phyloP scores from a whole-genome alignment of 179 eudicot species.

The Silene vulgaris region DNA sequence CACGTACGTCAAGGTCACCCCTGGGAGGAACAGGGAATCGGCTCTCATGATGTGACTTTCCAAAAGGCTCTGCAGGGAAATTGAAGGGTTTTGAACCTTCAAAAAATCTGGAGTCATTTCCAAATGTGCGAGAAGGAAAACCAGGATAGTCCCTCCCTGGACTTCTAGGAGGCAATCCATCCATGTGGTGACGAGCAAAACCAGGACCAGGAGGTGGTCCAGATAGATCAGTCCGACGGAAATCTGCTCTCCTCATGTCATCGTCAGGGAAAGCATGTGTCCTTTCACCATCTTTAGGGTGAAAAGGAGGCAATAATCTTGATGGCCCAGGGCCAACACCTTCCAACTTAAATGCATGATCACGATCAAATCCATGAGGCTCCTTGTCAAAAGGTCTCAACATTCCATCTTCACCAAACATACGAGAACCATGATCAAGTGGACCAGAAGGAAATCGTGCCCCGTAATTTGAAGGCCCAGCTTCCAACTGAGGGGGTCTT shows the following conservation, averaged over 20 bases:
- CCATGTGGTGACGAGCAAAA: constrained; percentile 56
- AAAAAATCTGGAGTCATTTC: constrained; percentile 47
- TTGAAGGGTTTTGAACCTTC: constrained; percentile 41
- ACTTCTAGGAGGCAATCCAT: constrained; percentile 50
- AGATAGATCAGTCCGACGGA: neutral
- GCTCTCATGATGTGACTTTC: constrained; percentile 39
- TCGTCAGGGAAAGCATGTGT: neutral
- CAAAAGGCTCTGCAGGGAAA: constrained; percentile 42
- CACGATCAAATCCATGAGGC: constrained; percentile 37
- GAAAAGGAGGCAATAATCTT: neutral
- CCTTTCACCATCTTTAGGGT: constrained; percentile 4
- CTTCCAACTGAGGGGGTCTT: constrained; percentile 40
- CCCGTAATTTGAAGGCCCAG: constrained; percentile 39
- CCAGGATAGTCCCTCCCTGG: constrained; percentile 58
- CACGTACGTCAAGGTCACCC: constrained; percentile 39
- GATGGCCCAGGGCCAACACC: neutral
- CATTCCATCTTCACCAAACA: constrained; percentile 31
- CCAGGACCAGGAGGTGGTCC: constrained; percentile 29
- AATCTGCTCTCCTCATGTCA: constrained; percentile 8
- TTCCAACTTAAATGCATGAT: constrained; percentile 12
- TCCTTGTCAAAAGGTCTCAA: constrained; percentile 42
- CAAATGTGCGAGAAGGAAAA: constrained; percentile 46
- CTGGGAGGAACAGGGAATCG: constrained; percentile 57
- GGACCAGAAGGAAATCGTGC: constrained; percentile 34
- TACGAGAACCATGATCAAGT: constrained; percentile 26